Evolutionary conservation across 2,329 filamentous ascomycete genomes (phyloP).

Genomic region (Aspergillus sclerotialis): DNA sequence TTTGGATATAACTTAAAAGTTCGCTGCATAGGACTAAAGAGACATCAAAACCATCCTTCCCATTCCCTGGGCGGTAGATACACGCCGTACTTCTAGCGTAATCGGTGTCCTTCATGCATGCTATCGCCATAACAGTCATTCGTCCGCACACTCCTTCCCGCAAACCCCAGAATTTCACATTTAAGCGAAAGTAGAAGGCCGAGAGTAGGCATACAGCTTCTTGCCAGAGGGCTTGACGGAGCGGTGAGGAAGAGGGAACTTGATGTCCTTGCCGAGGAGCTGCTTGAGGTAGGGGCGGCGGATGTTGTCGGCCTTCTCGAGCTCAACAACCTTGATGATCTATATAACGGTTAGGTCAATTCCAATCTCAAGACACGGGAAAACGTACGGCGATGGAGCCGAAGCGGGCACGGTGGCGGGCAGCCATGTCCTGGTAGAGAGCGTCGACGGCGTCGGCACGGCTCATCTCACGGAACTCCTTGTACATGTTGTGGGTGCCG

Average conservation of each 20-base stretch:
- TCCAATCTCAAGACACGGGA: background rate
- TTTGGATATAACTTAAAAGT: conserved; percentile 32
- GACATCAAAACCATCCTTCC: conserved; percentile 33
- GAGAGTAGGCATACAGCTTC: conserved; percentile 88
- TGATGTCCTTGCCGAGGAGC: conserved; percentile 88
- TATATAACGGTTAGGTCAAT: conserved; percentile 34
- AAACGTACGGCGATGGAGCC: conserved; percentile 91
- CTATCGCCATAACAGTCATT: conserved; percentile 38
- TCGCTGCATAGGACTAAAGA: conserved; percentile 35
- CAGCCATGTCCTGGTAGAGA: conserved; percentile 99
- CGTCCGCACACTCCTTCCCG: conserved; percentile 33
- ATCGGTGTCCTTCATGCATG: conserved; percentile 33
- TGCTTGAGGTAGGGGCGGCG: conserved; percentile 99
- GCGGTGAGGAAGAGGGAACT: conserved; percentile 98
- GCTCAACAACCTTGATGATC: conserved; percentile 97
- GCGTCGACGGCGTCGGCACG: conserved; percentile 91
- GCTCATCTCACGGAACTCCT: conserved; percentile 99
- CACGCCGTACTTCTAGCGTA: conserved; percentile 27
- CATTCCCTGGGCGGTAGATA: conserved; percentile 26
- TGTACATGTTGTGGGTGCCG: conserved; percentile 99
- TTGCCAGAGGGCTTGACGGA: conserved; percentile 72
- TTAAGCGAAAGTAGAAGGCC: conserved; percentile 98
- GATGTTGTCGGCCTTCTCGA: conserved; percentile 90
- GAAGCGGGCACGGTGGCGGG: conserved; percentile 96
- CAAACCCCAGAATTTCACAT: conserved; percentile 37